These are phyloP conservation scores for Jasminum sambac DNA, from an alignment of 257 asterid species.

Conservation along the genomic window DNA sequence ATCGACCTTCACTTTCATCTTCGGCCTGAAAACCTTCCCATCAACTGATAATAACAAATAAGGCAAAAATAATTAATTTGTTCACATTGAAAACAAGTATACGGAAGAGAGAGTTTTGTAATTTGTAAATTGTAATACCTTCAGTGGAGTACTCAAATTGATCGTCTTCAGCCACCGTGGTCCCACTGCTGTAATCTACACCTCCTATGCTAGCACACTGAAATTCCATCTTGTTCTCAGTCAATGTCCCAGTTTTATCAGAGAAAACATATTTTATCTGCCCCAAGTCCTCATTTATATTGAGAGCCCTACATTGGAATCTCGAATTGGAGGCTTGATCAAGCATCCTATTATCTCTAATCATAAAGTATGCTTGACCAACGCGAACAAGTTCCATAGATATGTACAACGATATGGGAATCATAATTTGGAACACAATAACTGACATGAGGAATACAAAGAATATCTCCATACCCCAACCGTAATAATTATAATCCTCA, in stretches of 20 bases:
- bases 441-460: conserved; percentile 89
- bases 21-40: conserved; percentile 67
- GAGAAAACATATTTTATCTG: conserved; percentile 95
- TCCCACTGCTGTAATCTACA: conserved; percentile 52
- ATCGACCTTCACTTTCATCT: conserved; percentile 73
- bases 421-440: conserved; percentile 93
- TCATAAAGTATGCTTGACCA: conserved; percentile 98
- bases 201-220: conserved; percentile 91
- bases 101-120: conserved; percentile 1
- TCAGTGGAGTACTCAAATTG: conserved; percentile 43
- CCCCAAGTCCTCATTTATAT: conserved; percentile 97
- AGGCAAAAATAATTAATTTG: conserved; percentile 11
- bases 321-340: conserved; percentile 76
- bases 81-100: conserved; percentile 1
- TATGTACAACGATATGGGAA: conserved; percentile 95
- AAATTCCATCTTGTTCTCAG: conserved; percentile 99
- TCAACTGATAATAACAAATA: conserved; percentile 52
- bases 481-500: conserved; percentile 72
- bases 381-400: conserved; percentile 99
- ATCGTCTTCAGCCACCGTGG: conserved; percentile 41
- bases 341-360: conserved; percentile 63
- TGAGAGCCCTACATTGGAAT: conserved; percentile 95
- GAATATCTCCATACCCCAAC: conserved; percentile 87
- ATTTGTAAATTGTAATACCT: conserved; percentile 51
- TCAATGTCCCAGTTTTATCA: conserved; percentile 94